phyloP scores from a whole-genome alignment of 176 grass and related monocot genomes.

The Dactylis glomerata region DNA sequence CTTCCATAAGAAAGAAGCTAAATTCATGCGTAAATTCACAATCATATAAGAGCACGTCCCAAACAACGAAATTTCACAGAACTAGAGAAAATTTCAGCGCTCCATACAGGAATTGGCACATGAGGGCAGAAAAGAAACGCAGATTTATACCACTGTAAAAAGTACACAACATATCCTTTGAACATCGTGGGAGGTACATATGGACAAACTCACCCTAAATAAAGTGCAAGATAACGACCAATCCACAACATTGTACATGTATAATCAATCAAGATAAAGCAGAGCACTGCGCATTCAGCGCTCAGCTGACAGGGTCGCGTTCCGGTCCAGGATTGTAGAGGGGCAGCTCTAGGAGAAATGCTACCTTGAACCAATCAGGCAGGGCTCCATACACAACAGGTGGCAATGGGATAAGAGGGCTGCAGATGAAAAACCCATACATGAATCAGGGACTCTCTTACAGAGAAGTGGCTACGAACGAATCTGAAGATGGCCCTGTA shows the following conservation, averaged over 20 bases:
- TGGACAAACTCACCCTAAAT: neutral
- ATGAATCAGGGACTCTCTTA: neutral
- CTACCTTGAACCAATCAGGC: slow-evolving; percentile 80
- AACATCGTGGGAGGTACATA: neutral
- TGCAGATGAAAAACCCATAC: slow-evolving; percentile 30
- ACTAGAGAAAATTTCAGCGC: neutral
- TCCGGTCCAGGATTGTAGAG: slow-evolving; percentile 67
- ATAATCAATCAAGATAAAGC: neutral
- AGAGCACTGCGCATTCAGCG: neutral
- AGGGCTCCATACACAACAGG: slow-evolving; percentile 62
- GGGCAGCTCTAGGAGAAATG: slow-evolving; percentile 83
- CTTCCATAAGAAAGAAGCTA: neutral
- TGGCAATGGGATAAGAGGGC: slow-evolving; percentile 85
- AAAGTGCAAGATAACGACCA: neutral
- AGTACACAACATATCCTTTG: neutral
- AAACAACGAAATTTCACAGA: neutral
- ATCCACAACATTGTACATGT: slow-evolving; percentile 18
- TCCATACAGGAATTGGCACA: neutral
- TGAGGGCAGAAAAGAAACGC: too few species aligned
- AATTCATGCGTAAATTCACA: neutral
- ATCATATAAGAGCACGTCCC: neutral
- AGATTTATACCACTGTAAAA: too few species aligned
- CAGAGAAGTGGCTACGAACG: neutral
- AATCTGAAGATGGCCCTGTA: neutral
- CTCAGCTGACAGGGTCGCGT: slow-evolving; percentile 24